Conservation (phyloP, 495 filamentous ascomycete species). For the Xylaria bambusicola region DNA sequence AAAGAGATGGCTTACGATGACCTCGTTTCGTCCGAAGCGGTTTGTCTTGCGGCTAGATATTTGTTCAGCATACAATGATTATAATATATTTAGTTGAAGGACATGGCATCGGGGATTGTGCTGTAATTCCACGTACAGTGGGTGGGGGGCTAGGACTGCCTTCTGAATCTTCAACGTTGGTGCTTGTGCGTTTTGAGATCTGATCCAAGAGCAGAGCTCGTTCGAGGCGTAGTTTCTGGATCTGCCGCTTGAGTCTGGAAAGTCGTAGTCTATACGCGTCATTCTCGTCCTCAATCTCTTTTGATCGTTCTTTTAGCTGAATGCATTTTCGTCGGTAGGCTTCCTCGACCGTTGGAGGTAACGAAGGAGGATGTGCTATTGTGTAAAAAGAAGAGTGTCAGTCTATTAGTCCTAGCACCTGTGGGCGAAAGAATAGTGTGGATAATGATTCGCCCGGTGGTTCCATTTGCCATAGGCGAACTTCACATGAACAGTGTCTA, state of each 20-base stretch:
- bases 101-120: too few species aligned
- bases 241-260: slow-evolving; percentile 74
- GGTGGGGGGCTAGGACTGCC: slow-evolving; percentile 71
- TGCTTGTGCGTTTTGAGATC: slow-evolving; percentile 79
- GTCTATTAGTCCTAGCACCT: neutral
- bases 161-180: slow-evolving; percentile 74
- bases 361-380: slow-evolving; percentile 58
- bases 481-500: neutral
- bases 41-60: slow-evolving; percentile 78
- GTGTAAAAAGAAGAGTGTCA: slow-evolving; percentile 25
- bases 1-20: slow-evolving; percentile 56
- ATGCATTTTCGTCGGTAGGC: slow-evolving; percentile 98
- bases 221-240: slow-evolving; percentile 91
- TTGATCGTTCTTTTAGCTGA: slow-evolving; percentile 85
- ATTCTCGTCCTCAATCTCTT: slow-evolving; percentile 86
- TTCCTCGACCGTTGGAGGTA: slow-evolving; percentile 93
- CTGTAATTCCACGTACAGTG: slow-evolving; percentile 57
- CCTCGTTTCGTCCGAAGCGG: slow-evolving; percentile 86
- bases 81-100: slow-evolving; percentile 18
- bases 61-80: slow-evolving; percentile 22
- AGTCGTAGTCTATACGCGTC: slow-evolving; percentile 77
- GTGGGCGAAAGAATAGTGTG: neutral
- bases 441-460: neutral
- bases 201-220: slow-evolving; percentile 87
- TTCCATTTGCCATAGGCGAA: neutral